Percentiles rank a stretch among this genome's conserved stretches.
Conservation (phyloP, 73 alveolate genomes). For the Paramecium pentaurelia region DNA sequence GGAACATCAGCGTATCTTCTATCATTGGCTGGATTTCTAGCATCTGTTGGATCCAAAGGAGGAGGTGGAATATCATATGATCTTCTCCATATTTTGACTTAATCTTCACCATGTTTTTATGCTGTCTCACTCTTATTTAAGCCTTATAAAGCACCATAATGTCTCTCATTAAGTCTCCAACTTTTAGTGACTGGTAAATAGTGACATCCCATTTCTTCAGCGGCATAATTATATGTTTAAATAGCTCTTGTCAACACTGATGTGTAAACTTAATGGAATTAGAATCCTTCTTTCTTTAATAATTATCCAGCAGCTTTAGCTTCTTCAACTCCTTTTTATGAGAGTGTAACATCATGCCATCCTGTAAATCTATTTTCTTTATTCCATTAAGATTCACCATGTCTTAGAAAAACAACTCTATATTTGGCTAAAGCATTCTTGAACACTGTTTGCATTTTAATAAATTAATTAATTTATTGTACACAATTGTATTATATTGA, state of each 20-base stretch:
- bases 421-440: background rate
- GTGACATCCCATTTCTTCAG: constrained; percentile 83
- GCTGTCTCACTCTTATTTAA: constrained; percentile 96
- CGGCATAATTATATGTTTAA: constrained; percentile 54
- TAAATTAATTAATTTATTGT: background rate
- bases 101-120: constrained; percentile 92
- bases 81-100: constrained; percentile 94
- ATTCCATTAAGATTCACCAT: constrained; percentile 97
- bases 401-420: constrained; percentile 86
- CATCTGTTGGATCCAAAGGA: constrained; percentile 82
- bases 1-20: constrained; percentile 80
- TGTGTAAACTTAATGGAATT: constrained; percentile 92
- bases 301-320: constrained; percentile 85
- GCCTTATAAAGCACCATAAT: constrained; percentile 98
- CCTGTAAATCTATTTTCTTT: constrained; percentile 97
- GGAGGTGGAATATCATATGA: constrained; percentile 98
- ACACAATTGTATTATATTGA: background rate
- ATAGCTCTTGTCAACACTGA: constrained; percentile 94
- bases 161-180: constrained; percentile 97
- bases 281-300: constrained; percentile 68
- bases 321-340: constrained; percentile 91
- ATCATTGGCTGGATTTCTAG: constrained; percentile 73
- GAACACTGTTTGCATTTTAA: background rate
- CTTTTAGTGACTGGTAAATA: constrained; percentile 90
- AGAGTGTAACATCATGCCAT: constrained; percentile 97